Base-by-base conservation (phyloP, 345 rosid species). In the Adansonia digitata region DNA sequence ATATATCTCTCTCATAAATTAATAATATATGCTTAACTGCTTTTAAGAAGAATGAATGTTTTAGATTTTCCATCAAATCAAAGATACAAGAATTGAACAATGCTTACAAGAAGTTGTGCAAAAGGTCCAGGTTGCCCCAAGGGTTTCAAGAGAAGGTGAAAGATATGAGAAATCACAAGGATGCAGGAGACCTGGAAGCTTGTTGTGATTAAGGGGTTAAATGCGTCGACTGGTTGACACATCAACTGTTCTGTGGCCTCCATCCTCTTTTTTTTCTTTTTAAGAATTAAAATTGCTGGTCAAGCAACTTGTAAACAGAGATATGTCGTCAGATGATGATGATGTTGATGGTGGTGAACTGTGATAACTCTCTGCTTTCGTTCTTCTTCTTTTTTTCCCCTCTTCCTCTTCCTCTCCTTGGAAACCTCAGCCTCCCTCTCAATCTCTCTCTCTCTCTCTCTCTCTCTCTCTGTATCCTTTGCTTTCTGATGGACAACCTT, bases 101-200 rank as follows among this genome's bases (percentile, higher is more conserved):
- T 18, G 64, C 77, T 72, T 80, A 89, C 98, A 81, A 94, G 86
- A 52, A 94, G 85, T 61, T 92, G 97, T 0, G 97, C 94, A n/a
- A 94, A 78, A 29, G 97, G 97, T 35, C 97, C 97, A 5, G 97
- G 86, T 77, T 89, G 91, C 9, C 97, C 95, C 27, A 88, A 61
- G 18, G 89, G 87, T 76, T 92, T 92, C 82, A 94, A 80, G 70
- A 88, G 65, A 45, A 92, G 89, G 75, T 92, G 87, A 77, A 92
- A 94, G 77, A 90, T 76, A 11, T 94, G 97, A 75, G 98, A 90
- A 78, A 90, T 79, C 51, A 94, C 97, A 53, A 94, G 94, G 71
- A 94, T 91, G 74, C 88, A 82, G 46, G 90, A 80, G 66, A 88
- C 88, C 81, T 92, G 98, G 71, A 86, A 64, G 69, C 82, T 75